Conservation (phyloP, 805 yeast species). For the Candida silvatica region DNA sequence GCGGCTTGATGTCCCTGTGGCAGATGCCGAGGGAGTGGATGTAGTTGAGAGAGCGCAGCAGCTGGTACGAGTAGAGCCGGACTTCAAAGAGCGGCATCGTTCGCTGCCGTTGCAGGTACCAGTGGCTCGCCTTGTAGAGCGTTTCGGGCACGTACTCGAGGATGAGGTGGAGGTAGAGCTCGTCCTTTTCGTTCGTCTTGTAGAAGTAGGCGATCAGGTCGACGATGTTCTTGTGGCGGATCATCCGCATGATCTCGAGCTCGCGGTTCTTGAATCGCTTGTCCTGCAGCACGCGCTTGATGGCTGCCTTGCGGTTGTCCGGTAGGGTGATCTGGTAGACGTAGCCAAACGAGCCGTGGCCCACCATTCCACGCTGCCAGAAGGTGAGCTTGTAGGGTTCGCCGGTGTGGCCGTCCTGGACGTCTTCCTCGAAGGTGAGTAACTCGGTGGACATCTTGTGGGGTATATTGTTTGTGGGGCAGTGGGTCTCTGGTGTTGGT, state of each 20-base stretch:
- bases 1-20: conserved; percentile 91
- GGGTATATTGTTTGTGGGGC: neutral
- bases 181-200: conserved; percentile 53
- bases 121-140: conserved; percentile 81
- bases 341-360: conserved; percentile 99
- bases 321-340: conserved; percentile 88
- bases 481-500: neutral
- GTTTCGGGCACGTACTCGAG: conserved; percentile 96
- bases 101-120: conserved; percentile 63
- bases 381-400: conserved; percentile 55
- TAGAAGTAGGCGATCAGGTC: conserved; percentile 83
- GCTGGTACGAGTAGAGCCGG: conserved; percentile 73
- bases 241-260: conserved; percentile 86
- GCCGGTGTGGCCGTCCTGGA: conserved; percentile 65
- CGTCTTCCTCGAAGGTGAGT: conserved; percentile 47
- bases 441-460: no score
- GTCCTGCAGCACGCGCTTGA: conserved; percentile 94
- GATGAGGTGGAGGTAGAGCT: conserved; percentile 80
- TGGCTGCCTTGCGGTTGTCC: conserved; percentile 75
- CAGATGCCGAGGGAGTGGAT: conserved; percentile 73
- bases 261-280: conserved; percentile 91
- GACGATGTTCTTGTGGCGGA: conserved; percentile 81
- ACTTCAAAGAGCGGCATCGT: conserved; percentile 88
- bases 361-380: conserved; percentile 83
- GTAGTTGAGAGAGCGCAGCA: conserved; percentile 70